Base-by-base conservation (phyloP, 805 yeast species). In the Pichia manshurica region DNA sequence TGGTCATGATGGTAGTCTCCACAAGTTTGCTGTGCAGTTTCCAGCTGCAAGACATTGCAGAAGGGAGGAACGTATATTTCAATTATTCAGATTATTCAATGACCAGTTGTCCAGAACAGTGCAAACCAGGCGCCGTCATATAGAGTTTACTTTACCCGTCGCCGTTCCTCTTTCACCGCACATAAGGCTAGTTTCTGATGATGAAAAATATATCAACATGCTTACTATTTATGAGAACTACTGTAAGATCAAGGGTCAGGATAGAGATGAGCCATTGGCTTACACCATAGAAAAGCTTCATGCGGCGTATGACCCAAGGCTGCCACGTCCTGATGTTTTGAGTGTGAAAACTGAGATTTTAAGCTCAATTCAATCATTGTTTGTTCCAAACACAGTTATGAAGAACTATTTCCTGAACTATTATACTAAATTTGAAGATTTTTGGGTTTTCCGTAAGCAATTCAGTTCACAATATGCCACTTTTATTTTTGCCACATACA, bases 31-130 rank as follows among this genome's bases (percentile, higher is more conserved):
- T 0, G 95, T 93, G 19, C 99, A 93, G 69, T 89, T 86, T 65
- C 99, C 99, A 6, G 95, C 98, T 15, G 96, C 96, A 12, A 81
- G 99, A 56, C 96, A 91, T 59, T 87, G 96, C 57, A 84, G 99
- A 62, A 81, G 99, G 46, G 99, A 93, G 62, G 99, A 93, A 61
- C 77, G 96, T 46, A 82, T 93, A 48, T 84, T 88, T 73, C 99
- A 93, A 64, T 68, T 93, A 53, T 90, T 89, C 73, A 78, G 96
- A 54, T 79, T 93, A 41, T 81, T 95, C 69, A 90, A 89, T 63
- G 87, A 86, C 53, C 81, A 86, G 2, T 68, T 95, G 46, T 71
- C 82, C 0, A 80, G 84, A 56, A 84, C 86, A 59, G 96, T 87
- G 29, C 96, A 95, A 66, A 79, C 95, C 3, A 81, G 96, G 55